These are phyloP conservation scores for Vigna unguiculata DNA, from an alignment of 306 rosid species.

Conservation along the genomic window DNA sequence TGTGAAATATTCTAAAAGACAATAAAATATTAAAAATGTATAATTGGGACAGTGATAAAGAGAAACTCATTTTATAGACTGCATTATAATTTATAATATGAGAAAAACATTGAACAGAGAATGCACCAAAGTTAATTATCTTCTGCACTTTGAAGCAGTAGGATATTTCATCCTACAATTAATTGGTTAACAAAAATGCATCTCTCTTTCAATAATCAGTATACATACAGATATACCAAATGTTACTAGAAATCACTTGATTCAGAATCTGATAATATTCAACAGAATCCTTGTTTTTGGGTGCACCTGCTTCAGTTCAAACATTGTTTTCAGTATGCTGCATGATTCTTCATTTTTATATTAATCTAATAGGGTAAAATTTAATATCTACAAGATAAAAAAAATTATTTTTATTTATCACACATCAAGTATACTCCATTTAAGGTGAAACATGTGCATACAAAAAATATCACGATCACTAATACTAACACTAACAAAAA, in stretches of 20 bases:
- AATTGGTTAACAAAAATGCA: not conserved
- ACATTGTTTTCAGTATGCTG: not conserved
- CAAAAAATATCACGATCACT: not conserved
- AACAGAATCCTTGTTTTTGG: not conserved
- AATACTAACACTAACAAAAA: not conserved
- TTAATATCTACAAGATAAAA: not conserved
- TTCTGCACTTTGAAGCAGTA: not conserved
- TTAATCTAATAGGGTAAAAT: too few relatives aligned
- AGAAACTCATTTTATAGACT: too few relatives aligned
- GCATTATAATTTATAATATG: too few relatives aligned
- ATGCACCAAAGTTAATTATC: too few relatives aligned
- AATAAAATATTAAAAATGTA: too few relatives aligned
- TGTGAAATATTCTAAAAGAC: too few relatives aligned
- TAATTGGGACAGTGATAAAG: too few relatives aligned
- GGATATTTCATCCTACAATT: not conserved
- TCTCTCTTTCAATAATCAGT: not conserved
- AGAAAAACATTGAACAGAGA: too few relatives aligned
- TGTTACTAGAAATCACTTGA: not conserved
- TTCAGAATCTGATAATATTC: not conserved
- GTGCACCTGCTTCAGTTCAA: not conserved
- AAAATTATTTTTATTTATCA: not conserved
- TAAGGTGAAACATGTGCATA: not conserved
- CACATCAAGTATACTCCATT: not conserved
- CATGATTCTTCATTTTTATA: not conserved
- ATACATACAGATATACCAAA: not conserved